These are phyloP conservation scores for Pythium sp. DNA, from an alignment of 352 stramenopile species.

Conservation along the genomic window DNA sequence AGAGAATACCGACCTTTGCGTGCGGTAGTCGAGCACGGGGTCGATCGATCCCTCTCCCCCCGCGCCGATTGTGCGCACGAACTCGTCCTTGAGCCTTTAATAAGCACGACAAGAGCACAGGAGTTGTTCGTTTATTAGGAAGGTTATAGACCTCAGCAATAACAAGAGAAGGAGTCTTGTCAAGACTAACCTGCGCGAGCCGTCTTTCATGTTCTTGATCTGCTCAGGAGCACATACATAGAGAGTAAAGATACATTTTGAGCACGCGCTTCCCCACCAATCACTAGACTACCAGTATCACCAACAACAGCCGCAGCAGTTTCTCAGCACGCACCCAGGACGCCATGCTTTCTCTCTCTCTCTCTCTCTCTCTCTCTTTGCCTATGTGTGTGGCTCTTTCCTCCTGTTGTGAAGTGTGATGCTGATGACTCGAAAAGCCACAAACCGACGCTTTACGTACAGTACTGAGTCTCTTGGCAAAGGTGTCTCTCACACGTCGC, in stretches of 20 bases:
- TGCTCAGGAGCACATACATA: conserved; percentile 9
- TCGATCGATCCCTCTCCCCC: conserved; percentile 54
- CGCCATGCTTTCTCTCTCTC: conserved; percentile 25
- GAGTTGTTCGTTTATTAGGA: not conserved
- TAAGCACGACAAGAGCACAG: not conserved
- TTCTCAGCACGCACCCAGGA: conserved; percentile 30
- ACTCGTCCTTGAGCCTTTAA: conserved; percentile 65
- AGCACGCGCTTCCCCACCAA: conserved; percentile 9
- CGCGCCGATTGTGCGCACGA: conserved; percentile 55
- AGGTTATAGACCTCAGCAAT: not conserved
- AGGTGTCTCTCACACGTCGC: conserved; percentile 5
- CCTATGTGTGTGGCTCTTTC: not conserved
- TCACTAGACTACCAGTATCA: not conserved
- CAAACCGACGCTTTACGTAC: not conserved
- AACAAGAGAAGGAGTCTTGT: not conserved
- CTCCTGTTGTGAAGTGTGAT: not conserved
- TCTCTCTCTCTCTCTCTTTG: not conserved
- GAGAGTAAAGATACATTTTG: not conserved
- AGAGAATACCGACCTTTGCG: conserved; percentile 36
- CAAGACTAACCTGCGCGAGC: conserved; percentile 45
- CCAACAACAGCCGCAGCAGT: not conserved
- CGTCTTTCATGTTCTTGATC: conserved; percentile 81
- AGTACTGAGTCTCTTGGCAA: not conserved
- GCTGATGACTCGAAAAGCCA: not conserved
- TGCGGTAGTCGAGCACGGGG: conserved; percentile 63